Evolutionary conservation across 2,329 filamentous ascomycete species (phyloP).

Genomic region (Bipolaris oryzae): DNA sequence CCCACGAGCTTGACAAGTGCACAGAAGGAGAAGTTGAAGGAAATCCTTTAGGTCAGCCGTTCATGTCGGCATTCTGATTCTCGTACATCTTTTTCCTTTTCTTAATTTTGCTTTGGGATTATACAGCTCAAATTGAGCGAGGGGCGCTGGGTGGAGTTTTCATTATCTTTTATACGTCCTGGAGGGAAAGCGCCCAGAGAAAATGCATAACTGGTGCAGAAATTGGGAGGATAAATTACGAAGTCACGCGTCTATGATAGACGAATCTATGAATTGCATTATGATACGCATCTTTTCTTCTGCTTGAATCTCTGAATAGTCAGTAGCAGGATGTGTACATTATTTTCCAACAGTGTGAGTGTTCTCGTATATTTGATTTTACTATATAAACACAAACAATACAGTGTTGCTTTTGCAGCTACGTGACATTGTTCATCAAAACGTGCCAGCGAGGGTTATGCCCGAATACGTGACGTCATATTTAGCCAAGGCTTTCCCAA

Average conservation of each 20-base stretch:
- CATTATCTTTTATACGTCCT: not conserved
- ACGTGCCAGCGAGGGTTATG: not conserved
- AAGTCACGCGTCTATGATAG: constrained; percentile 16
- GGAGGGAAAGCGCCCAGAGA: not conserved
- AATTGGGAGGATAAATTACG: constrained; percentile 6
- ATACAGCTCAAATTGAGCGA: constrained; percentile 16
- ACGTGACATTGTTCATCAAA: not conserved
- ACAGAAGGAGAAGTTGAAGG: constrained; percentile 81
- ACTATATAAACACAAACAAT: not conserved
- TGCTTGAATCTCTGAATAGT: no score
- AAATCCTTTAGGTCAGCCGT: constrained; percentile 65
- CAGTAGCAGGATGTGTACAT: not conserved
- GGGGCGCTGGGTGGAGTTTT: constrained; percentile 29
- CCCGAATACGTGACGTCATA: not conserved
- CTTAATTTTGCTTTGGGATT: not conserved
- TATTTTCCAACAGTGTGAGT: not conserved
- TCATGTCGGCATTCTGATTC: constrained; percentile 11
- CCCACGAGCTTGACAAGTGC: constrained; percentile 74
- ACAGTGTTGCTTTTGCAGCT: not conserved
- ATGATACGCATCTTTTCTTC: not conserved
- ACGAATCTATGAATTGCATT: constrained; percentile 13
- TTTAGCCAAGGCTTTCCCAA: not conserved
- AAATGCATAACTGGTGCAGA: constrained; percentile 1
- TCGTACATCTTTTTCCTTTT: constrained; percentile 13
- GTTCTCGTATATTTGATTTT: not conserved